Conservation (phyloP, 2,329 filamentous ascomycete genomes). For the Didymella lethalis region DNA sequence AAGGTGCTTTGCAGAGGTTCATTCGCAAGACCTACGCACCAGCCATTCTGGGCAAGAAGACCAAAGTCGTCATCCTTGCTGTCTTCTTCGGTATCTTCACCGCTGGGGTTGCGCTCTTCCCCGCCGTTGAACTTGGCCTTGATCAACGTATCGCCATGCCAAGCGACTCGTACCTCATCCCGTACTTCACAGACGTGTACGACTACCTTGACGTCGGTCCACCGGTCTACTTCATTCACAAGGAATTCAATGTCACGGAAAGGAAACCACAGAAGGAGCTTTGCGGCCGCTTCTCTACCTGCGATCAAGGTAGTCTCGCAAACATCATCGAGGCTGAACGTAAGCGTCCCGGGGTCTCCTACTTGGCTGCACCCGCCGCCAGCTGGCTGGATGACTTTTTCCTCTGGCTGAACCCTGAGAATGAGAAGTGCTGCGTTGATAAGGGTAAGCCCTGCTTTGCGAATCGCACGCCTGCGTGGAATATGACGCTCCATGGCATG, state of each 20-base stretch:
- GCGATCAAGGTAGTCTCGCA: conserved; percentile 80
- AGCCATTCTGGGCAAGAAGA: conserved; percentile 77
- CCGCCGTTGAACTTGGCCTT: conserved; percentile 82
- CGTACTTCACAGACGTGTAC: conserved; percentile 96
- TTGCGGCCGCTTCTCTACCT: conserved; percentile 90
- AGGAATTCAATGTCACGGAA: conserved; percentile 78
- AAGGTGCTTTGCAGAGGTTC: conserved; percentile 83
- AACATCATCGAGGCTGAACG: conserved; percentile 94
- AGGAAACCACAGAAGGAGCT: conserved; percentile 81
- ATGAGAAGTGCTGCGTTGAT: conserved; percentile 72
- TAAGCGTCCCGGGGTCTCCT: conserved; percentile 86
- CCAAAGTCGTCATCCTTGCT: conserved; percentile 78
- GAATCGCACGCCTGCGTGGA: conserved; percentile 81
- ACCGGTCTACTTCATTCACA: conserved; percentile 94
- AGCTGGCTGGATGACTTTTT: conserved; percentile 99
- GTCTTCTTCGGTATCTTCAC: conserved; percentile 89
- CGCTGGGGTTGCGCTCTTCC: conserved; percentile 82
- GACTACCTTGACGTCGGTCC: conserved; percentile 90
- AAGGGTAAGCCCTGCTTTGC: conserved; percentile 77
- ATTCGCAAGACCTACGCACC: conserved; percentile 92
- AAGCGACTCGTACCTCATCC: conserved; percentile 90
- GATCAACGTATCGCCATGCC: conserved; percentile 96
- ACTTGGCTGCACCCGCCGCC: conserved; percentile 85
- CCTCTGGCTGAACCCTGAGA: conserved; percentile 86
- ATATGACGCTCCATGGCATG: conserved; percentile 88